Percentiles rank a stretch among this genome's conserved stretches.
Evolutionary conservation across 192 early-diverging fungal species (phyloP).

Genomic region (Mortierella alpina): DNA sequence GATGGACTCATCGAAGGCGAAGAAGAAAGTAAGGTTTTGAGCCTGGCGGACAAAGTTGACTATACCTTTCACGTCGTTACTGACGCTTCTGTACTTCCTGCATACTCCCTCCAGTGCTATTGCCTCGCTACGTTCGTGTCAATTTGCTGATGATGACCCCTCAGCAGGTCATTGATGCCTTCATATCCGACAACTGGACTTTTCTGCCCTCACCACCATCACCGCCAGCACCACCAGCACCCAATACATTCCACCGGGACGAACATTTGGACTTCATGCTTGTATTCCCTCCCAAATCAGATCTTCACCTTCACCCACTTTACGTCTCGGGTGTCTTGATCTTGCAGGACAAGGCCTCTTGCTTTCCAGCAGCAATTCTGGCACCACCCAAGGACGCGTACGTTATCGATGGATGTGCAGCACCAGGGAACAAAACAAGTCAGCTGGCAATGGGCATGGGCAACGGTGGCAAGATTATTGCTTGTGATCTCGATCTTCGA

Average conservation of each 20-base stretch:
- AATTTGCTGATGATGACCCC: constrained; percentile 84
- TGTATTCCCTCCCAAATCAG: constrained; percentile 86
- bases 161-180: constrained; percentile 69
- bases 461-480: constrained; percentile 88
- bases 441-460: constrained; percentile 91
- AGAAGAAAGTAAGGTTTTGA: constrained; percentile 59
- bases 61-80: neutral
- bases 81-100: neutral
- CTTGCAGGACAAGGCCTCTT: constrained; percentile 96
- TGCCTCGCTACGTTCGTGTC: constrained; percentile 90
- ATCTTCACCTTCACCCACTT: constrained; percentile 87
- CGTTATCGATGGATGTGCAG: constrained; percentile 96
- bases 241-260: constrained; percentile 69
- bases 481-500: constrained; percentile 87
- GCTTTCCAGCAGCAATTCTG: constrained; percentile 91
- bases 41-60: neutral
- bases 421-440: constrained; percentile 98
- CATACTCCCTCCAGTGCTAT: constrained; percentile 52
- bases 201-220: constrained; percentile 21
- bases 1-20: constrained; percentile 68
- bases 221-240: constrained; percentile 30
- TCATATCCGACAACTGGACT: constrained; percentile 31
- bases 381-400: constrained; percentile 65
- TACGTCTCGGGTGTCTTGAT: constrained; percentile 83
- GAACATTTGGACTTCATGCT: constrained; percentile 84